Evolutionary conservation across 1,139 yeast genomes (phyloP).

Genomic region (Blastobotrys indianensis): DNA sequence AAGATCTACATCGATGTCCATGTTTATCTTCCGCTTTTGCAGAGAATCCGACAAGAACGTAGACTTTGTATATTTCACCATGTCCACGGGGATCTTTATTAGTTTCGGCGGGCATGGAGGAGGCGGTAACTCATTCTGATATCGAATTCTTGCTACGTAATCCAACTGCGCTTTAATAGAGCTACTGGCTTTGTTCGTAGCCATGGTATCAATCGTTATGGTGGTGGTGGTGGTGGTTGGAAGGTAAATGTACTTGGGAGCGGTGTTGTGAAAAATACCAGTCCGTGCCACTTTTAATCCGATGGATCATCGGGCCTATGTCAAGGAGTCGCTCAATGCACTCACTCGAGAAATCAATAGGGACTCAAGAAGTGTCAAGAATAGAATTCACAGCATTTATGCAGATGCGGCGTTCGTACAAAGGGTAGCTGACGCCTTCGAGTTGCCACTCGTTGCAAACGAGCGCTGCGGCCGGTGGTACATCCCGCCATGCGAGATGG

Average conservation of each 20-base stretch:
- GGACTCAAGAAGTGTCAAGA: slow-evolving; percentile 51
- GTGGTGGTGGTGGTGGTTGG: slow-evolving; percentile 20
- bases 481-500: slow-evolving; percentile 40
- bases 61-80: slow-evolving; percentile 48
- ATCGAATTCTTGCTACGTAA: slow-evolving; percentile 80
- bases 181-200: neutral
- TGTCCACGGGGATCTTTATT: slow-evolving; percentile 45
- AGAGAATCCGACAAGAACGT: slow-evolving; percentile 67
- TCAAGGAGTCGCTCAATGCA: slow-evolving; percentile 18
- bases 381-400: slow-evolving; percentile 64
- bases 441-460: slow-evolving; percentile 48
- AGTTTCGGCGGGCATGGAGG: slow-evolving; percentile 91
- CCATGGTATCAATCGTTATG: neutral
- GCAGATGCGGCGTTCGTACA: slow-evolving; percentile 49
- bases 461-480: slow-evolving; percentile 92
- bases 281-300: neutral
- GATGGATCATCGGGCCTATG: slow-evolving; percentile 10
- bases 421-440: slow-evolving; percentile 31
- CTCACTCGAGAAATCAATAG: slow-evolving; percentile 37
- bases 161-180: slow-evolving; percentile 51
- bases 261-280: neutral
- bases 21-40: slow-evolving; percentile 62
- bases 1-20: slow-evolving; percentile 64
- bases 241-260: neutral
- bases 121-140: slow-evolving; percentile 83